Conservation (phyloP, 2,329 filamentous ascomycete species). For the Paracoccidioides brasiliensis region DNA sequence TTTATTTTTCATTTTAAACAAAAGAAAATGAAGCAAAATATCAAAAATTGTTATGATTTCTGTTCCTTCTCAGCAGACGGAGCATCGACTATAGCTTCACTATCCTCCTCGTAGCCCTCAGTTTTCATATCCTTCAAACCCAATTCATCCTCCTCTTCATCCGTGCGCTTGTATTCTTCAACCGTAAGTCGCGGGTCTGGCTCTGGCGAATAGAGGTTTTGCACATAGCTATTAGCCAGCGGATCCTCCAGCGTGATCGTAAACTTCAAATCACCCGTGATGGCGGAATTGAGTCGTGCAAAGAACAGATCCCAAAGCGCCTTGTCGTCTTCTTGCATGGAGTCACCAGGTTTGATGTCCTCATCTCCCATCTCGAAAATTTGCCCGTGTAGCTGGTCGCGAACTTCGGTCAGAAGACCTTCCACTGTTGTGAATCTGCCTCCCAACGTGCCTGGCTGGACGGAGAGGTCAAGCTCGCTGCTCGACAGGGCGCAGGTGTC, state of each 20-base stretch:
- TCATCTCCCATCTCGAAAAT: slow-evolving; percentile 65
- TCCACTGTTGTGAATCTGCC: slow-evolving; percentile 96
- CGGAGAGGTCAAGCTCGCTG: slow-evolving; percentile 71
- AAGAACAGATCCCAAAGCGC: slow-evolving; percentile 74
- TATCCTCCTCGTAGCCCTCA: slow-evolving; percentile 63
- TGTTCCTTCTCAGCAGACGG: background rate
- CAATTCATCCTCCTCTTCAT: slow-evolving; percentile 86
- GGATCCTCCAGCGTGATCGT: slow-evolving; percentile 76
- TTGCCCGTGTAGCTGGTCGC: slow-evolving; percentile 73
- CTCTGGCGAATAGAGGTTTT: slow-evolving; percentile 66
- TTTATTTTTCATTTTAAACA: too few relatives aligned
- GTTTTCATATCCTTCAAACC: slow-evolving; percentile 87
- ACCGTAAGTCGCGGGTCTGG: slow-evolving; percentile 71
- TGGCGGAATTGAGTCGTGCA: slow-evolving; percentile 57
- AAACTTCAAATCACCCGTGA: slow-evolving; percentile 67
- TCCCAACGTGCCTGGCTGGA: slow-evolving; percentile 87
- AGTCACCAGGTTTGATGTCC: slow-evolving; percentile 56
- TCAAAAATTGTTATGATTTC: background rate
- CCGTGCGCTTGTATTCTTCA: slow-evolving; percentile 74
- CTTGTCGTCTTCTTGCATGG: slow-evolving; percentile 53
- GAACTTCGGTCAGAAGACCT: slow-evolving; percentile 81
- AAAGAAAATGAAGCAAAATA: background rate
- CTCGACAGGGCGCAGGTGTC: slow-evolving; percentile 82
- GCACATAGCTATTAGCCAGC: slow-evolving; percentile 83
- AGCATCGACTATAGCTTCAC: slow-evolving; percentile 1